phyloP scores from a whole-genome alignment of 768 basidiomycete species.

The Leccinellum luteum region DNA sequence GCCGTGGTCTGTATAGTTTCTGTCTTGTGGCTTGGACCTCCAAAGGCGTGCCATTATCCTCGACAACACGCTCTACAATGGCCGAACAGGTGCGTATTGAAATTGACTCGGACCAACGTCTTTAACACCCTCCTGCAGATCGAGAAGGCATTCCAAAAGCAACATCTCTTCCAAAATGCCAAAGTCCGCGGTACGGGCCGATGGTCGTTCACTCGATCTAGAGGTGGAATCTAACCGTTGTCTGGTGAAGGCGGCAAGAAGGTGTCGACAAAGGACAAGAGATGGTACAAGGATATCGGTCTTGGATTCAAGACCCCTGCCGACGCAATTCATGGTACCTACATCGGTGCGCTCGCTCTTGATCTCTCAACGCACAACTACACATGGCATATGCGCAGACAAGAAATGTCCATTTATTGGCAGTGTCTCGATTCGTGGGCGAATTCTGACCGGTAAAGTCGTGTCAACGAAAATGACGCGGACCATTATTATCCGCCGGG shows the following conservation, averaged over 20 bases:
- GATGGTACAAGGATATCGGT: constrained; percentile 99
- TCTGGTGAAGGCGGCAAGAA: constrained; percentile 69
- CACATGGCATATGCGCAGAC: constrained; percentile 48
- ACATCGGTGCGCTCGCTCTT: constrained; percentile 70
- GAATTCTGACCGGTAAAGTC: constrained; percentile 97
- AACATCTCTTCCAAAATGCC: constrained; percentile 96
- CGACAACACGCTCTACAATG: constrained; percentile 38
- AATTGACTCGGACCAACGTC: not conserved
- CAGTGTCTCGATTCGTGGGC: constrained; percentile 95
- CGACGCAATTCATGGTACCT: constrained; percentile 94
- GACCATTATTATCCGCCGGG: constrained; percentile 93
- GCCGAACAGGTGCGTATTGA: constrained; percentile 54
- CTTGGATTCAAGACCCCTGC: constrained; percentile 94
- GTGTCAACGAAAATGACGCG: constrained; percentile 99
- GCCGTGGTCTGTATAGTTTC: constrained; percentile 43
- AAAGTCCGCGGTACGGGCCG: constrained; percentile 81
- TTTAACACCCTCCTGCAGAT: constrained; percentile 47
- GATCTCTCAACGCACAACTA: not conserved
- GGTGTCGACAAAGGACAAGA: constrained; percentile 89
- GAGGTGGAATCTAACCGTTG: constrained; percentile 8
- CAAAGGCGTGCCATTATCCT: not conserved
- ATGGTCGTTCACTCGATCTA: constrained; percentile 3
- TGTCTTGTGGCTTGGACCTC: constrained; percentile 35
- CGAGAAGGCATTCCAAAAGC: constrained; percentile 98
- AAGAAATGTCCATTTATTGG: constrained; percentile 99